phyloP scores from a whole-genome alignment of 257 asterid species.

The Forsythia viridissima region DNA sequence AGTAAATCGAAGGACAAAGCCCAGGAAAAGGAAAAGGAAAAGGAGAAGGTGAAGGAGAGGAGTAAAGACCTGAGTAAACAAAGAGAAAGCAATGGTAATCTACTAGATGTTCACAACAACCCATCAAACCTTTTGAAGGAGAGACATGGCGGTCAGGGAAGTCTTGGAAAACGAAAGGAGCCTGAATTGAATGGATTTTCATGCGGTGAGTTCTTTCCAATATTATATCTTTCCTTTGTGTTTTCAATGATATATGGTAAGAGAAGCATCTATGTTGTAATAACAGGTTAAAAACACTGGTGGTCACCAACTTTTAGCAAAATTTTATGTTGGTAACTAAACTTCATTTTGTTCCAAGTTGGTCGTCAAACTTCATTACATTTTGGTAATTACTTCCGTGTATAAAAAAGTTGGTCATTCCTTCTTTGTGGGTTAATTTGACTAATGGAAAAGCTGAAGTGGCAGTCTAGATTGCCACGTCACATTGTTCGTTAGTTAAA shows the following conservation, averaged over 20 bases:
- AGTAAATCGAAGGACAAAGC: slow-evolving; percentile 43
- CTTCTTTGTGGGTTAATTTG: neutral
- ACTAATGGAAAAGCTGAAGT: neutral
- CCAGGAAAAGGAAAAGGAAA: slow-evolving; percentile 23
- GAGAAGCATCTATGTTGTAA: neutral
- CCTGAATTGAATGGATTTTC: slow-evolving; percentile 41
- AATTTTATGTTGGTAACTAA: neutral
- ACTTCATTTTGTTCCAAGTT: neutral
- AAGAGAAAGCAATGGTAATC: slow-evolving; percentile 29
- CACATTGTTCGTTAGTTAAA: neutral
- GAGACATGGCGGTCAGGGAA: slow-evolving; percentile 31
- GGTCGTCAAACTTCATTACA: neutral
- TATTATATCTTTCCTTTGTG: slow-evolving; percentile 4
- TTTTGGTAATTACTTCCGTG: neutral
- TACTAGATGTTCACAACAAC: slow-evolving; percentile 30
- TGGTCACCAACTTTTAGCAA: neutral
- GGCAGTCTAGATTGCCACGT: neutral
- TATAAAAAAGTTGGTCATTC: neutral
- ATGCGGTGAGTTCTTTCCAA: slow-evolving; percentile 52
- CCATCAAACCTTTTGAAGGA: slow-evolving; percentile 27
- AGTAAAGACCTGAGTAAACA: slow-evolving; percentile 25
- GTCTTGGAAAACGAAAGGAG: slow-evolving; percentile 42
- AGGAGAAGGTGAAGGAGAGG: slow-evolving; percentile 27
- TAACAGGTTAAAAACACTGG: neutral
- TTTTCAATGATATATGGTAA: neutral